Base-by-base conservation (phyloP, 2,329 filamentous ascomycete genomes). In the Penicillium fuscoglaucum region DNA sequence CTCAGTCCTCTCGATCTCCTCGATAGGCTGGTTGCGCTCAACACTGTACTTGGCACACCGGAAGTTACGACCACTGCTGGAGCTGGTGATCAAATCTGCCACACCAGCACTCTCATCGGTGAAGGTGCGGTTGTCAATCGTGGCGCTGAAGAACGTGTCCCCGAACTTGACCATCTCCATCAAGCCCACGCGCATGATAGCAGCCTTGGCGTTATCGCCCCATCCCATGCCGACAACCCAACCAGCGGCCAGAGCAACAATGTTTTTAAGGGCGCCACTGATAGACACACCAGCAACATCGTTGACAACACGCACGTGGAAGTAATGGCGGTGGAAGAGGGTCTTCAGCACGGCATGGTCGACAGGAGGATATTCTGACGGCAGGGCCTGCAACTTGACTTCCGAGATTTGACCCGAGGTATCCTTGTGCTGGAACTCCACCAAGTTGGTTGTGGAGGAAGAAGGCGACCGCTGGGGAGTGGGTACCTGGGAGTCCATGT, bases 151-250 rank as follows among this genome's bases (percentile, higher is more conserved):
- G 81, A 98, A 99, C 68, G 89, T 87, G 75, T 93, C 91, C 64
- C 93, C 93, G 67, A 99, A 99, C 72, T 90, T 89, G 70, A 98
- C 91, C 89, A 97, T 96, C 79, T 99, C 95, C 68, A 97, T 83
- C 46, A 99, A 85, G 8, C 95, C 95, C 21, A 98, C 89, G 43
- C 95, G 90, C 91, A 99, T 98, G 60, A 99, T 88, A 46, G 95
- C 95, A n/a, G 95, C 92, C 80, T 99, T 98, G 65, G 93, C 93
- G 68, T 98, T 99, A 80, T 98, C 93, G 70, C 95, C 95, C 93
- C 95, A 99, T 65, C 93, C 93, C 61, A 93, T 86, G 37, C 95
- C 95, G 65, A 96, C 91, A 45, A 98, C 92, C 76, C 96, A 99
- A 58, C 95, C 95, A 33, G 95, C 93, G 6, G 92, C 93, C 19